Base-by-base conservation (phyloP, 805 yeast species). In the Metschnikowia drakensbergensis region DNA sequence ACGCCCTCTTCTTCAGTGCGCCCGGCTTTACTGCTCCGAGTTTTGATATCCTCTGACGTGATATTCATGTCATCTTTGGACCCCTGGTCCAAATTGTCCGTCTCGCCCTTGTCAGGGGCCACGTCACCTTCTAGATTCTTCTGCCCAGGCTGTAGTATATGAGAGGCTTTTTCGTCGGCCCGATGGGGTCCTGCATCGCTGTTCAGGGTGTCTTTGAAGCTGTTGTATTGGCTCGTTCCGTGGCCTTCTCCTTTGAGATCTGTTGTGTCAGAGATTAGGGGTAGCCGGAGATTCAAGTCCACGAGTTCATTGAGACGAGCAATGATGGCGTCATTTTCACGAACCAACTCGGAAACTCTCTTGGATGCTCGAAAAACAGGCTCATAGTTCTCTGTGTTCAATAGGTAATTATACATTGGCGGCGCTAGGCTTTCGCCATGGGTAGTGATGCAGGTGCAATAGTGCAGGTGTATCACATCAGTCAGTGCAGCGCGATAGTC, bases 301-400 rank as follows among this genome's bases (percentile, higher is more conserved):
- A 65, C 60, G 8, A 55, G 30, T 4, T 23, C 5, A 13, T 62
- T 54, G 35, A 69, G 46, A 6, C 59, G 51, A 27, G 54, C 59
- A 13, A 69, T 54, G 11, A 55, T 48, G 5, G 28, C 42, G 13
- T 62, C 66, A 52, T 69, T 71, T 40, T 58, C 51, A 17, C 51
- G 52, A 5, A 71, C 54, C 37, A 45, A 31, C 5, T 13, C 10
- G 30, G 48, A n/a, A n/a, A 69, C 51, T 27, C 59, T 55, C 10
- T 56, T 55, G 1, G 67, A 52, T 3, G 65, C 47, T 1, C 53
- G 61, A 1, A 58, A 26, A 11, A 71, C 55, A 3, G 72, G 71
- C 41, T 62, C 61, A 41, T 64, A 58, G 48, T 64, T 68, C 46
- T 71, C 76, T 8, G 66, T 64, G 31, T 62, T 62, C 13, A 64